Conservation (phyloP, 495 filamentous ascomycete species). For the Annulohypoxylon maeteangense region DNA sequence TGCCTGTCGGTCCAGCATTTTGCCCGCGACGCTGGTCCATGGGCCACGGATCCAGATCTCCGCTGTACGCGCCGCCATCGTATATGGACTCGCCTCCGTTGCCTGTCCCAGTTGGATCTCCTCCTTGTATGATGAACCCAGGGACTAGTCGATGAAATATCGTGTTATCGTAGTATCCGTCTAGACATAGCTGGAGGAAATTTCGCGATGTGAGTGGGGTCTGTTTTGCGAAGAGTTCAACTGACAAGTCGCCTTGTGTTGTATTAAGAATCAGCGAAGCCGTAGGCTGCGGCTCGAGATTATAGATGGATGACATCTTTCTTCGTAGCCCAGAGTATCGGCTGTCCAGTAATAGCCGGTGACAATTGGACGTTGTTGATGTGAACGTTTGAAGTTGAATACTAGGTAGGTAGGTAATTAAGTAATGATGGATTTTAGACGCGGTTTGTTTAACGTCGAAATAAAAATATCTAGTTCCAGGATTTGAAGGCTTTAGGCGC, state of each 20-base stretch:
- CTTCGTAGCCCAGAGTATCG: not conserved
- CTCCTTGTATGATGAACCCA: constrained; percentile 93
- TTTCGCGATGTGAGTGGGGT: constrained; percentile 90
- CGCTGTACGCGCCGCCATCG: constrained; percentile 81
- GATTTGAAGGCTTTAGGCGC: constrained; percentile 1
- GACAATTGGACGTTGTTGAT: not conserved
- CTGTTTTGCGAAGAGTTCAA: constrained; percentile 95
- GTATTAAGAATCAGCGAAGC: constrained; percentile 91
- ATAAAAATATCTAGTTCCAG: not conserved
- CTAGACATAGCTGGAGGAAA: constrained; percentile 93
- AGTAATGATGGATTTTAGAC: not conserved
- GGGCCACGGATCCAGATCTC: constrained; percentile 66
- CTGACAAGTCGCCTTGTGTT: constrained; percentile 83
- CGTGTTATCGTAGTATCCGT: constrained; percentile 92
- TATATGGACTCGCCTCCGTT: constrained; percentile 92
- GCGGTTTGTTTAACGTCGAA: constrained; percentile 16
- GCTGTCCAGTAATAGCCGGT: not conserved
- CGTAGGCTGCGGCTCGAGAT: constrained; percentile 91
- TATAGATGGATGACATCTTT: constrained; percentile 87
- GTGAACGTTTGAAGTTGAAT: not conserved
- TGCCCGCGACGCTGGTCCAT: constrained; percentile 70
- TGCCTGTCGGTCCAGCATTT: constrained; percentile 62
- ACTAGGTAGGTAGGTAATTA: no score
- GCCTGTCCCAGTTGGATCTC: constrained; percentile 84
- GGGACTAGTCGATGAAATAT: constrained; percentile 94